These are phyloP conservation scores for Penicillium freii DNA, from an alignment of 2,329 filamentous ascomycete species.

Conservation along the genomic window DNA sequence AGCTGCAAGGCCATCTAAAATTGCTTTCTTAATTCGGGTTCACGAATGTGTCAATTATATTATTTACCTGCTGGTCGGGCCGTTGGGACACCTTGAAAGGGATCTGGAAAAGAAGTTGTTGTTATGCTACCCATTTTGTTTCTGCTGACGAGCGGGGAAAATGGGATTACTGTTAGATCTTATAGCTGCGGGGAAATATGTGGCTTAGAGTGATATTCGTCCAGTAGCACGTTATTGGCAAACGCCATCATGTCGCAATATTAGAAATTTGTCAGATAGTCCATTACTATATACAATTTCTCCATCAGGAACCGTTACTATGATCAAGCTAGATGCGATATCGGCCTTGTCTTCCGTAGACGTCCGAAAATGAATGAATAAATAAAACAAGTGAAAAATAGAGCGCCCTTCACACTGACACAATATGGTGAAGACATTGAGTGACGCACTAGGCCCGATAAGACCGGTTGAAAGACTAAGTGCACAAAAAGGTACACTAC, in stretches of 20 bases:
- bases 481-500: too few relatives aligned
- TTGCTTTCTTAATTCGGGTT: background rate
- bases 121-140: constrained; percentile 15
- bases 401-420: background rate
- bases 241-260: constrained; percentile 10
- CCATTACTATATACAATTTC: too few relatives aligned
- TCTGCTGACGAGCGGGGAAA: background rate
- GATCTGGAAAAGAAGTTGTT: constrained; percentile 12
- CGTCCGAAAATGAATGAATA: background rate
- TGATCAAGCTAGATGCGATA: background rate
- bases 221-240: background rate
- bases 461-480: background rate
- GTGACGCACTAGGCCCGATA: background rate
- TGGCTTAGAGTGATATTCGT: background rate
- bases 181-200: background rate
- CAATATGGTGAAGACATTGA: background rate
- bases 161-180: background rate
- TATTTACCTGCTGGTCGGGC: constrained; percentile 8
- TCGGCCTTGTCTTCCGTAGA: background rate
- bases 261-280: background rate
- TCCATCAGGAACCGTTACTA: background rate
- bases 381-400: background rate
- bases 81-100: constrained; percentile 12
- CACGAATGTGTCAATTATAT: background rate
- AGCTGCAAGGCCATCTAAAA: constrained; percentile 7